Base-by-base conservation (phyloP, 352 stramenopile genomes). In the Phytophthora brassicae region DNA sequence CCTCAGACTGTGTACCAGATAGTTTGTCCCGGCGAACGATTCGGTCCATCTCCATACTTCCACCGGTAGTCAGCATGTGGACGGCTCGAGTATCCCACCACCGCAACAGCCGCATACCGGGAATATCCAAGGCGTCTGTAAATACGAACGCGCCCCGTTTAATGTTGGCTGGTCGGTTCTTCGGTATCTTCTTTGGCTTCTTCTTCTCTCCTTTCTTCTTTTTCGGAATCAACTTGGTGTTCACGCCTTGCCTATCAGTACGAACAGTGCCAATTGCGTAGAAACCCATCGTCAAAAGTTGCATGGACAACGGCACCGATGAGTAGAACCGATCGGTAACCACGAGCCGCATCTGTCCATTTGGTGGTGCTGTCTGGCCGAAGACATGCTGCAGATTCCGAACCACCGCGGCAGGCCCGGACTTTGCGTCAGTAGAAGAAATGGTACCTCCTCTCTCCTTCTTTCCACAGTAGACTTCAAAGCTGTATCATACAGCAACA, bases 391-490 rank as follows among this genome's bases (percentile, higher is more conserved):
- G 20, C 2, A 56, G 22, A 16, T 56, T 56, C 11, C 49, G 33
- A 24, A 38, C 6, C 5, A 56, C 49, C 3, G 33, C 35, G 2
- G 39, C 39, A 35, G 39, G 51, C 1, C 26, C 51, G 5, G n/a
- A 50, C 2, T 50, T 43, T 0, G 11, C 4, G 11, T 59, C 51
- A 2, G 23, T 44, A 1, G 39, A 23, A 14, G 4, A 5, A 8
- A 11, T 20, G 6, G 16, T 6, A 5, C 28, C 17, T 2, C 14
- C 24, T 13, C 6, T 35, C 38, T 42, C 3, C 0, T 17, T 14
- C 28, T 59, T 43, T n/a, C 9, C 16, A n/a, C 35, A 58, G 6
- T 49, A 48, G 5, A 48, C 50, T 46, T 57, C 36, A 57, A 59
- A 43, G 2, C 38, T 59, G 38, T 22, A 59, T 31, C 1, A 44